Conservation (phyloP, 257 asterid genomes). For the Ilex aquifolium region DNA sequence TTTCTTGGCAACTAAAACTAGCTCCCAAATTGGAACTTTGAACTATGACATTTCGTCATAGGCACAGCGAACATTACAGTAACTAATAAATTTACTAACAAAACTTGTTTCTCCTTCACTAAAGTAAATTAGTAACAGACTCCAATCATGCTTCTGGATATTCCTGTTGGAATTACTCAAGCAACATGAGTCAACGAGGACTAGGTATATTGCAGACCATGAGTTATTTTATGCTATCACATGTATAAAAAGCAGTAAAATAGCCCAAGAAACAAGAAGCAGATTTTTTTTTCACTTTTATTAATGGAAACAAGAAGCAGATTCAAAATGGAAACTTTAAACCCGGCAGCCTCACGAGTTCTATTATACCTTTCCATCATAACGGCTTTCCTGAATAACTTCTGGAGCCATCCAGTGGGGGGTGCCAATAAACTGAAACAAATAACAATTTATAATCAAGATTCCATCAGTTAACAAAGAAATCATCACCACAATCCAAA, state of each 20-base stretch:
- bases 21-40: too few species aligned
- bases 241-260: conserved; percentile 5
- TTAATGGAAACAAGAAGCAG: neutral
- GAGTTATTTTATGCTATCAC: neutral
- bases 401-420: conserved; percentile 99
- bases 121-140: too few species aligned
- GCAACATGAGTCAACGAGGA: neutral
- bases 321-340: neutral
- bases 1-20: too few species aligned
- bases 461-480: neutral
- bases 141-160: too few species aligned
- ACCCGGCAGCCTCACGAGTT: neutral
- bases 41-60: too few species aligned
- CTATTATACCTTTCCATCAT: conserved; percentile 82
- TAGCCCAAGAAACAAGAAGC: neutral
- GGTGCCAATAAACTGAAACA: conserved; percentile 88
- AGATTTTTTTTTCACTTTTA: neutral
- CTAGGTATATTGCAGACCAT: neutral
- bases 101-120: too few species aligned
- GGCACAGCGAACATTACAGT: too few species aligned
- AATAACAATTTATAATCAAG: neutral
- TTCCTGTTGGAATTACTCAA: neutral
- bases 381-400: conserved; percentile 99
- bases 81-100: too few species aligned
- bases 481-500: neutral